Conservation (phyloP, 139 green algal species). For the Coccomyxa sp. region DNA sequence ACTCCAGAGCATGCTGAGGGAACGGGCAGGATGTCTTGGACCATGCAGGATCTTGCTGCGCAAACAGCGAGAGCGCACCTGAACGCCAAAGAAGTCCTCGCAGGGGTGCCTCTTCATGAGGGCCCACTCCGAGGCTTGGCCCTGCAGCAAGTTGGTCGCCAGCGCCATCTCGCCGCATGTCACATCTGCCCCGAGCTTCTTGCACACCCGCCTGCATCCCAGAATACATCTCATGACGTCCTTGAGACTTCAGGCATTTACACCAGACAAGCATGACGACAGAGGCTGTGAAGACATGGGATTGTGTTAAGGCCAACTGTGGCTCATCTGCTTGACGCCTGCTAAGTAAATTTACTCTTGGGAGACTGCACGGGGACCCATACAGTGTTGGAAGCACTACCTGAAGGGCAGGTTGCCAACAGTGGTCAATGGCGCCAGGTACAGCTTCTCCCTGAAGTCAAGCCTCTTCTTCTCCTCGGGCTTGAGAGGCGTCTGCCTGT, state of each 20-base stretch:
- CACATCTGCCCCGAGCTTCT: conserved; percentile 84
- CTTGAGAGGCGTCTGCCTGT: conserved; percentile 29
- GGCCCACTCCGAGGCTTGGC: conserved; percentile 91
- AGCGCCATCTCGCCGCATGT: conserved; percentile 96
- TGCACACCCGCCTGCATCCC: conserved; percentile 80
- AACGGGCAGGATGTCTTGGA: too few relatives aligned
- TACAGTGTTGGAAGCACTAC: too few relatives aligned
- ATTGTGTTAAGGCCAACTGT: too few relatives aligned
- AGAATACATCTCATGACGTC: too few relatives aligned
- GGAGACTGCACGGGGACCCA: too few relatives aligned
- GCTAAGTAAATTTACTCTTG: too few relatives aligned
- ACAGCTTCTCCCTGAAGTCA: conserved; percentile 84
- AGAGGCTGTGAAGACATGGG: too few relatives aligned
- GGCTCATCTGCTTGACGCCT: too few relatives aligned
- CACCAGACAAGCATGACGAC: too few relatives aligned
- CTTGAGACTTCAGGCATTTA: too few relatives aligned
- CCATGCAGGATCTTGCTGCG: too few relatives aligned
- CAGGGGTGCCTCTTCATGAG: conserved; percentile 87
- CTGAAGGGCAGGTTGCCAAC: conserved; percentile 95
- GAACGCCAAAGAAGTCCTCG: conserved; percentile 95
- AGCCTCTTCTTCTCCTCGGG: conserved; percentile 49
- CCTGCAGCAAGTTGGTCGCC: conserved; percentile 87
- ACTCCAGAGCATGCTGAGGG: too few relatives aligned
- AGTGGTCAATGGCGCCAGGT: conserved; percentile 95
- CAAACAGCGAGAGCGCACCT: conserved; percentile 65